A percentile compares a stretch with the other conserved stretches of the same genome.
phyloP scores from a whole-genome alignment of 331 rosid species.

The Ulmus americana region DNA sequence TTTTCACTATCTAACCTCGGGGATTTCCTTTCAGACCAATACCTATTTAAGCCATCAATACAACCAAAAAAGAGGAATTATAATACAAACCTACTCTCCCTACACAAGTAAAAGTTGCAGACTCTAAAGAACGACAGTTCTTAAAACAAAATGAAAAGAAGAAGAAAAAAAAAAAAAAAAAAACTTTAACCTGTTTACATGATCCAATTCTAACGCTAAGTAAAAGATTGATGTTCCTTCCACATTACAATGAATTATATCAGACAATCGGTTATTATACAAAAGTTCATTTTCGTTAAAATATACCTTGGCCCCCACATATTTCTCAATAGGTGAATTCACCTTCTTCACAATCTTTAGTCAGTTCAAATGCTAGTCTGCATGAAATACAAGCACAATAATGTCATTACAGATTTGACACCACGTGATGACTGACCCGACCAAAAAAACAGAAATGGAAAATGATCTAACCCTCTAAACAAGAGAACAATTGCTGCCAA shows the following conservation, averaged over 20 bases:
- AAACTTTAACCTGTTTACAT: constrained; percentile 29
- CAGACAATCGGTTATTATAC: constrained; percentile 49
- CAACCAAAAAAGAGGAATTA: too few relatives aligned
- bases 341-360: constrained; percentile 52
- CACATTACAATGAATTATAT: constrained; percentile 37
- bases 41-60: too few relatives aligned
- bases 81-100: too few relatives aligned
- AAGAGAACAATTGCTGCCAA: neutral
- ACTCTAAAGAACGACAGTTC: too few relatives aligned
- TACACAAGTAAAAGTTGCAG: too few relatives aligned
- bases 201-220: constrained; percentile 48
- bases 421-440: neutral
- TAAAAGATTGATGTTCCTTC: constrained; percentile 33
- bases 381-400: constrained; percentile 30
- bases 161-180: constrained; percentile 3
- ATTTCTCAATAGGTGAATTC: constrained; percentile 56
- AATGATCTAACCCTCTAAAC: neutral
- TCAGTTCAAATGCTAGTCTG: constrained; percentile 64
- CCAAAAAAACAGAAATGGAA: neutral
- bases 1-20: too few relatives aligned
- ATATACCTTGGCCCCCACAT: constrained; percentile 48
- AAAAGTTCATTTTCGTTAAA: constrained; percentile 43
- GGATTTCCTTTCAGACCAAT: too few relatives aligned
- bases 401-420: constrained; percentile 11
- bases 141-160: neutral